phyloP scores from a whole-genome alignment of 805 yeast species.

The Lipomyces orientalis region DNA sequence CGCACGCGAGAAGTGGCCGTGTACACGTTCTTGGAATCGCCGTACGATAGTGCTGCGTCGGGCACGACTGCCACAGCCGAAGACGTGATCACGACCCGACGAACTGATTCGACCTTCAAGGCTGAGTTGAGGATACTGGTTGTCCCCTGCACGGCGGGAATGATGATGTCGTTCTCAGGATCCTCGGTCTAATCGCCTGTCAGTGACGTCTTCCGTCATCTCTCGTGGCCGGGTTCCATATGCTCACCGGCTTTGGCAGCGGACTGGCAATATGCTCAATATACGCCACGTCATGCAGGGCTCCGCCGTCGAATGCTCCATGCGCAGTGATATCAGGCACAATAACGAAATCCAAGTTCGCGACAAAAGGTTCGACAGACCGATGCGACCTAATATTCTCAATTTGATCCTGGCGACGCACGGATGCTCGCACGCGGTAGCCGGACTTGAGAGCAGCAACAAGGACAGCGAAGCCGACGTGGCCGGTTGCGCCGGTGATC shows the following conservation, averaged over 20 bases:
- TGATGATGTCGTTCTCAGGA: constrained; percentile 49
- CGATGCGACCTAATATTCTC: constrained; percentile 42
- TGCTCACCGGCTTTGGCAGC: not conserved
- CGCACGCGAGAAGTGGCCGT: too few species aligned
- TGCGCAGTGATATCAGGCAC: constrained; percentile 23
- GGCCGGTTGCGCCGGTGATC: constrained; percentile 58
- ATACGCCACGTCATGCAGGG: constrained; percentile 9
- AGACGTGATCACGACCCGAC: constrained; percentile 55
- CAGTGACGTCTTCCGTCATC: constrained; percentile 7
- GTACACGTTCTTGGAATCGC: too few species aligned
- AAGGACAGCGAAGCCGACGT: constrained; percentile 54
- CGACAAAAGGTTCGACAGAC: not conserved
- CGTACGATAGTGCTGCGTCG: too few species aligned
- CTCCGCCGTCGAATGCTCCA: constrained; percentile 19
- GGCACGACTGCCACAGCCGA: constrained; percentile 49
- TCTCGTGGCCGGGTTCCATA: not conserved
- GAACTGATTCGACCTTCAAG: constrained; percentile 49
- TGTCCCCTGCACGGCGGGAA: constrained; percentile 58
- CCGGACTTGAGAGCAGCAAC: constrained; percentile 48
- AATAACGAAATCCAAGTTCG: constrained; percentile 1
- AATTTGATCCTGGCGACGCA: constrained; percentile 52
- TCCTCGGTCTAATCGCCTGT: constrained; percentile 39
- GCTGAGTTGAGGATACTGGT: constrained; percentile 51
- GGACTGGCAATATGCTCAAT: constrained; percentile 18
- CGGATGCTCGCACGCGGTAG: constrained; percentile 54